Evolutionary conservation across 2,329 filamentous ascomycete species (phyloP), one percentile per base, ranked within the genome.

Genomic region (Coniochaeta prunicola): DNA sequence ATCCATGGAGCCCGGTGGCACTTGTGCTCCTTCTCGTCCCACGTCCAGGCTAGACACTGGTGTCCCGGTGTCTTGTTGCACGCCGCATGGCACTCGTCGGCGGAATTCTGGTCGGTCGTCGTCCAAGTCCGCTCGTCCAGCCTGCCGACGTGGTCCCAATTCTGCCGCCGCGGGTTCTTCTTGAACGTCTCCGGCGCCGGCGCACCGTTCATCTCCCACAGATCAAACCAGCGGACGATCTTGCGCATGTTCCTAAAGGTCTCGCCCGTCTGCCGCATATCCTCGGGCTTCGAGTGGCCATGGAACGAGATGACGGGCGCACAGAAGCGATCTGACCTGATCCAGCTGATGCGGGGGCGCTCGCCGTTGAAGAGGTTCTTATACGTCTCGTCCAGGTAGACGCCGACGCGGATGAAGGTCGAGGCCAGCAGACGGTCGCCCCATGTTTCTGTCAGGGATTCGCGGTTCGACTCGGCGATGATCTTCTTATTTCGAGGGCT

Each of bases 361-460:
- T 82, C 80, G 54, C 80, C 80, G 66, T 83, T 83, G 68, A 84
- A 84, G 61, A 80, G 69, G 45, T 76, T 77, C 57, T 73, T 73
- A 68, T 80, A 81, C 7, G 73, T 69, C 70, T 84, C 81, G 63
- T 82, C 77, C 7, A 83, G 70, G 67, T 82, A 81, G 53, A 83
- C 70, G 33, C 77, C 80, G 8, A 81, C 66, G 65, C 78, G 77
- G 68, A 80, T 77, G 45, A 83, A 68, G 54, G 79, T 79, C 30
- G 75, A 78, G 45, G 80, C 77, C 15, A 83, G 73, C 28, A 84
- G 70, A 57, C 76, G 76, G 67, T 84, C 82, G 57, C 82, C 82
- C 74, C 75, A 83, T 3, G 75, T 78, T 63, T 81, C 78, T 2
- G 76, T 74, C 17, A 82, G 72, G 1, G 80, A 80, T 58, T 78